Base-by-base conservation (phyloP, 208 protist genomes). In the Leptomonas pyrrhocoris region DNA sequence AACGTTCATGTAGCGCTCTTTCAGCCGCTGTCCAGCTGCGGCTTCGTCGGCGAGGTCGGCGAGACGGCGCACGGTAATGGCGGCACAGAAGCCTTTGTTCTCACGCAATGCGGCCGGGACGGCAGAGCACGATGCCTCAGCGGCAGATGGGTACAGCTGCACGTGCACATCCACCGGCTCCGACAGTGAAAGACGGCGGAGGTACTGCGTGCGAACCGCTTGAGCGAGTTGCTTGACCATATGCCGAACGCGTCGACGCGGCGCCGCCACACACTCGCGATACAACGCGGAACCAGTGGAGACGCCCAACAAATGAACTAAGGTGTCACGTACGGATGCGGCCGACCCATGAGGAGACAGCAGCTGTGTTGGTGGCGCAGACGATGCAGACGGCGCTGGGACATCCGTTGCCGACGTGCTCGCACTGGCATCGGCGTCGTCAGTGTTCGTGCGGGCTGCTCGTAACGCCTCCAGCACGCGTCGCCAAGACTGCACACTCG, bases 111-210 rank as follows among this genome's bases (percentile, higher is more conserved):
- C 55, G 6, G 40, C 63, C 38, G 59, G 48, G 34, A 65, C 42
- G 1, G 34, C 58, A 11, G 56, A 56, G 30, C 28, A 25, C 15
- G 31, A 43, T 12, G 60, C 43, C 2, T 51, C 64, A 0, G 69
- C 8, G 8, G 51, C 54, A 27, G 79, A 80, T 2, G 85, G 89
- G 46, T 81, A 74, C 28, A 88, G 81, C 62, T 89, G 84, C 55
- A 94, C 89, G 55, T 94, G 89, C 8, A 94, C 72, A 42, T 89
- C 84, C 16, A 74, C 19, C 51, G 30, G 21, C 31, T 75, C 63
- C 21, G 23, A 19, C n/a, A 23, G 28, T 5, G 59, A 19, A 5
- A 70, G 49, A 28, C 40, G 18, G 16, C 54, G 28, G 5, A 71
- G 48, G 27, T 58, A 68, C 23, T 63, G 71, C 21, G 57, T 38